phyloP scores from a whole-genome alignment of 2,329 filamentous ascomycete genomes.

The Microdochium paspali region DNA sequence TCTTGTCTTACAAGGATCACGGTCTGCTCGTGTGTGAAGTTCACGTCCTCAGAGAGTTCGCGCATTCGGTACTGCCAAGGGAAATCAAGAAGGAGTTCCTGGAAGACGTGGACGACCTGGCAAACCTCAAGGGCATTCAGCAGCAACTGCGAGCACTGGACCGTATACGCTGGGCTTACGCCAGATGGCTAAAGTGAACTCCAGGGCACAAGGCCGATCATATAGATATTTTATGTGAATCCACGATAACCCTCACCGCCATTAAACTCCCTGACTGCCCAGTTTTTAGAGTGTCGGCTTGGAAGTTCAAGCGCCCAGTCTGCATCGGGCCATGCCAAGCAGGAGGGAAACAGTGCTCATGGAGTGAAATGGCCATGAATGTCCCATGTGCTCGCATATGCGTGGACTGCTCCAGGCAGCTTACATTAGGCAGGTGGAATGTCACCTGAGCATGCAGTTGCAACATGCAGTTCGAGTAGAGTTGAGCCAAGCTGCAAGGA shows the following conservation, averaged over 20 bases:
- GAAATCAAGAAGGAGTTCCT: conserved; percentile 76
- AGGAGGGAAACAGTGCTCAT: too few relatives aligned
- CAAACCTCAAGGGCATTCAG: conserved; percentile 71
- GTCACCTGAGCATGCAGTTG: too few relatives aligned
- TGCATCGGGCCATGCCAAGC: too few relatives aligned
- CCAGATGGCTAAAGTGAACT: conserved; percentile 52
- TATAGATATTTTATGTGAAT: background rate
- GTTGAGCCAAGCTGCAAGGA: background rate
- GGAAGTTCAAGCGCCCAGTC: too few relatives aligned
- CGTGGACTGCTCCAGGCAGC: too few relatives aligned
- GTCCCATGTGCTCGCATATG: background rate
- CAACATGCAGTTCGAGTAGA: too few relatives aligned
- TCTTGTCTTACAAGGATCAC: conserved; percentile 86
- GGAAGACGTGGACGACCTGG: conserved; percentile 78
- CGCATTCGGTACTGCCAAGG: conserved; percentile 57
- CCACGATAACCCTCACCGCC: background rate
- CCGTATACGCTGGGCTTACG: conserved; percentile 85
- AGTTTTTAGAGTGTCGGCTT: too few relatives aligned
- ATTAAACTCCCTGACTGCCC: too few relatives aligned
- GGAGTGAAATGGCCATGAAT: background rate
- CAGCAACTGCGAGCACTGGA: conserved; percentile 72
- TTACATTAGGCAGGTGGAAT: background rate
- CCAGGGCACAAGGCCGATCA: background rate
- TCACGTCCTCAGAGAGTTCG: conserved; percentile 67
- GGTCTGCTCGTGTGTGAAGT: conserved; percentile 85